Percentiles rank a stretch among this genome's conserved stretches.
phyloP scores from a whole-genome alignment of 2,329 filamentous ascomycete species.

The Hawksworthiomyces lignivorus region DNA sequence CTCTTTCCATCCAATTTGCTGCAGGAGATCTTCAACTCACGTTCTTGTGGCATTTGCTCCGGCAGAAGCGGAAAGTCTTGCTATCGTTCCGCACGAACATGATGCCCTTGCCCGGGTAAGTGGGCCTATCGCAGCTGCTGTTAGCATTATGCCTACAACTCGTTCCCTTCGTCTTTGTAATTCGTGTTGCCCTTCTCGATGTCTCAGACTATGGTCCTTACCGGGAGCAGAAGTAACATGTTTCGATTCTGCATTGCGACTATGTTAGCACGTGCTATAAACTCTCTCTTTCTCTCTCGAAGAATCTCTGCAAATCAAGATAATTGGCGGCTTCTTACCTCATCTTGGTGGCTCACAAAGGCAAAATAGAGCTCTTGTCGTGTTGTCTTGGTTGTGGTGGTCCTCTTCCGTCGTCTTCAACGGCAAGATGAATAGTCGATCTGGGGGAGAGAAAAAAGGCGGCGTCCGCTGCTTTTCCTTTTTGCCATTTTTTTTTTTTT shows the following conservation, averaged over 20 bases:
- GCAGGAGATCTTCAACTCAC: too few relatives aligned
- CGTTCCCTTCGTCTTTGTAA: not conserved
- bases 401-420: not conserved
- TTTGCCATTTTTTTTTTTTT: constrained; percentile 12
- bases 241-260: constrained; percentile 42
- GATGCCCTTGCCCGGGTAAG: constrained; percentile 50
- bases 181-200: constrained; percentile 36
- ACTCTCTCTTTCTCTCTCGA: too few relatives aligned
- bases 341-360: constrained; percentile 8
- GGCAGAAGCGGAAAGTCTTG: constrained; percentile 51
- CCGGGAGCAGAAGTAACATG: constrained; percentile 66
- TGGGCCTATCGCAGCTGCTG: constrained; percentile 25
- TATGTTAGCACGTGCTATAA: too few relatives aligned
- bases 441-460: constrained; percentile 13
- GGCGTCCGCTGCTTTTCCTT: constrained; percentile 7
- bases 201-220: constrained; percentile 15
- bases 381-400: not conserved
- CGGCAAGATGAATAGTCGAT: not conserved
- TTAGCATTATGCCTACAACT: constrained; percentile 1
- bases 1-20: too few relatives aligned
- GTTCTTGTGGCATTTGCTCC: constrained; percentile 54
- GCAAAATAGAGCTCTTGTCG: not conserved
- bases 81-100: constrained; percentile 44
- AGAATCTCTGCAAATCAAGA: not conserved
- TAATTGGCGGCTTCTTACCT: not conserved